Percentiles rank a stretch among this genome's conserved stretches.
phyloP scores from a whole-genome alignment of 208 protist species.

The Acanthamoeba culbertsoni region DNA sequence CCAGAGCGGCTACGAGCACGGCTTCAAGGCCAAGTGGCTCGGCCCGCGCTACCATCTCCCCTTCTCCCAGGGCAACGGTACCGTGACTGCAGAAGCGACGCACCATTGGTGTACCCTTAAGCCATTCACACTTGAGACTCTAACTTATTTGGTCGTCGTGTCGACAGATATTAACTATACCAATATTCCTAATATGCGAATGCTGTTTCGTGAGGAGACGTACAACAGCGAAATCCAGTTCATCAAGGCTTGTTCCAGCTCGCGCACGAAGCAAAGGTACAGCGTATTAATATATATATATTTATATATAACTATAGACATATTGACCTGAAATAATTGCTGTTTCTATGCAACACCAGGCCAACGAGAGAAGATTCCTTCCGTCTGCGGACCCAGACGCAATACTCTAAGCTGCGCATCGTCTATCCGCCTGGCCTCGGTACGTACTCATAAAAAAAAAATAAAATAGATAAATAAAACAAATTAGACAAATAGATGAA shows the following conservation, averaged over 20 bases:
- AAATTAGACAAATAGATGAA: no score
- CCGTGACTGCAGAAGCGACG: no score
- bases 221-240: not conserved
- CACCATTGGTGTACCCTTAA: no score
- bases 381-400: not conserved
- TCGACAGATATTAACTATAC: constrained; percentile 48
- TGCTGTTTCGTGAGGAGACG: constrained; percentile 18
- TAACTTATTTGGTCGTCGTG: no score
- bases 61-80: constrained; percentile 44
- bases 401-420: constrained; percentile 16
- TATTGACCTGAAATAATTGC: not conserved
- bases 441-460: no score
- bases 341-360: not conserved
- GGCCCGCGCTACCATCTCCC: constrained; percentile 75
- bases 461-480: no score
- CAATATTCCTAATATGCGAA: constrained; percentile 7
- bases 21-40: constrained; percentile 92
- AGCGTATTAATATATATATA: not conserved
- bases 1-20: constrained; percentile 92
- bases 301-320: not conserved
- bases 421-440: not conserved
- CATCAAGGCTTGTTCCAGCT: not conserved
- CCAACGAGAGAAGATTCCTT: constrained; percentile 27
- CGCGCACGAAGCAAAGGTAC: constrained; percentile 6
- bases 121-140: not conserved